These are phyloP conservation scores for Oryza meyeriana DNA, from an alignment of 176 grass and related monocot genomes.

Conservation along the genomic window DNA sequence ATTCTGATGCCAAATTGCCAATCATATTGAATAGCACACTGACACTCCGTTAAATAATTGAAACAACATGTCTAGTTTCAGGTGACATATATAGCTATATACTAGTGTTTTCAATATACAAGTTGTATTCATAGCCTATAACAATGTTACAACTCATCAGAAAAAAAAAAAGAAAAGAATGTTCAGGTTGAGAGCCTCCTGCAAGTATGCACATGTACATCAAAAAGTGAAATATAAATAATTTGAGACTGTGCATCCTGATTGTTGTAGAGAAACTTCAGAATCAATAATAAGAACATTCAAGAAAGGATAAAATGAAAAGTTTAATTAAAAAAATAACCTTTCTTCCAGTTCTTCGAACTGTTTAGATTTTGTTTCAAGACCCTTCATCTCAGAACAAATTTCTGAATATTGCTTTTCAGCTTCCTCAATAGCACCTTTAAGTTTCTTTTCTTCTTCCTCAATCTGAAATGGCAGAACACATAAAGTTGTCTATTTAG, in stretches of 20 bases:
- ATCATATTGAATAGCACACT: neutral
- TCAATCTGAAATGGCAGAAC: slow-evolving; percentile 55
- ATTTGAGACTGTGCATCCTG: neutral
- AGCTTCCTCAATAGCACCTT: slow-evolving; percentile 78
- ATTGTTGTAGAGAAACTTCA: neutral
- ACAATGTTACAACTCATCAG: neutral
- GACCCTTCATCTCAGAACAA: slow-evolving; percentile 65
- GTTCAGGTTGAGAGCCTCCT: neutral
- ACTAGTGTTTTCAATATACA: neutral
- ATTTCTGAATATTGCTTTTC: slow-evolving; percentile 85
- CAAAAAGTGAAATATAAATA: neutral
- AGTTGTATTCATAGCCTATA: neutral
- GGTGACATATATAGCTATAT: neutral
- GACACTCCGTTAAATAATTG: neutral
- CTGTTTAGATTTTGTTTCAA: slow-evolving; percentile 84
- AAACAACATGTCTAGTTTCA: neutral
- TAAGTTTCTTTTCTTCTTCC: slow-evolving; percentile 81
- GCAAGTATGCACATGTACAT: neutral
- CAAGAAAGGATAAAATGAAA: neutral
- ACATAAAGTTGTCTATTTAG: neutral
- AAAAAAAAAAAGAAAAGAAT: neutral
- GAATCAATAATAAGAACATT: neutral
- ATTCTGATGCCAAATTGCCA: neutral
- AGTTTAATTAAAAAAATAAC: slow-evolving; percentile 23
- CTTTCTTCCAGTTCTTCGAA: slow-evolving; percentile 90